These are phyloP conservation scores for Pseudogymnoascus sp. DNA, from an alignment of 2,329 filamentous ascomycete species.

Conservation along the genomic window DNA sequence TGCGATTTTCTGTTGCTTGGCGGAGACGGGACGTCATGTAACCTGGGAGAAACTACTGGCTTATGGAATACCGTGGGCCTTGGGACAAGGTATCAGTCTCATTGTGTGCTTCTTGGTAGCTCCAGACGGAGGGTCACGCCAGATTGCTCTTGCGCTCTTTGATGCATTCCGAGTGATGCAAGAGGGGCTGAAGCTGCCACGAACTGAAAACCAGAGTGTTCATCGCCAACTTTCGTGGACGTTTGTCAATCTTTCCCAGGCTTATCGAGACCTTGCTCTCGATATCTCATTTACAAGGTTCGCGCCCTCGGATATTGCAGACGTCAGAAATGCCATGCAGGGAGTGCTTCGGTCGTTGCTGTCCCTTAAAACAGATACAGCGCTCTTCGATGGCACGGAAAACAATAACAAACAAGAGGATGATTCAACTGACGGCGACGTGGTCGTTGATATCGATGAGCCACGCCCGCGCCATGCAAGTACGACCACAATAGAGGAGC, in stretches of 20 bases:
- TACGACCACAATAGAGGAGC: slow-evolving; percentile 23
- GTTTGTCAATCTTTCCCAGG: slow-evolving; percentile 49
- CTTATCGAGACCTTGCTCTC: slow-evolving; percentile 47
- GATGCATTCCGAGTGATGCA: slow-evolving; percentile 40
- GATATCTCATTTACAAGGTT: slow-evolving; percentile 50
- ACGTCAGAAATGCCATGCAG: slow-evolving; percentile 48
- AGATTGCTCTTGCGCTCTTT: slow-evolving; percentile 41
- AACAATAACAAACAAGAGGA: neutral
- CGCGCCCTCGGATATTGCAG: slow-evolving; percentile 40
- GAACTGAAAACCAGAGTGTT: slow-evolving; percentile 28
- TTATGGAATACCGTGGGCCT: slow-evolving; percentile 48
- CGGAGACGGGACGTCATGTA: slow-evolving; percentile 39
- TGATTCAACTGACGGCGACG: slow-evolving; percentile 21
- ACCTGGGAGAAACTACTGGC: slow-evolving; percentile 43
- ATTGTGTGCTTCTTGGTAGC: slow-evolving; percentile 40
- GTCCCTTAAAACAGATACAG: slow-evolving; percentile 42
- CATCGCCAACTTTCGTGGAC: slow-evolving; percentile 41
- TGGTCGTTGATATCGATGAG: slow-evolving; percentile 32
- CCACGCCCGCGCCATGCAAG: slow-evolving; percentile 22
- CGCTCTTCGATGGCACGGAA: slow-evolving; percentile 35
- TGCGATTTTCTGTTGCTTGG: slow-evolving; percentile 45
- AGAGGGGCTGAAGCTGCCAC: slow-evolving; percentile 34
- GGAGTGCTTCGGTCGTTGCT: slow-evolving; percentile 46
- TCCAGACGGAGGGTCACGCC: slow-evolving; percentile 49
- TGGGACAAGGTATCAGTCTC: slow-evolving; percentile 47